phyloP scores from a whole-genome alignment of 2,329 filamentous ascomycete species.

The Penicillium freii region DNA sequence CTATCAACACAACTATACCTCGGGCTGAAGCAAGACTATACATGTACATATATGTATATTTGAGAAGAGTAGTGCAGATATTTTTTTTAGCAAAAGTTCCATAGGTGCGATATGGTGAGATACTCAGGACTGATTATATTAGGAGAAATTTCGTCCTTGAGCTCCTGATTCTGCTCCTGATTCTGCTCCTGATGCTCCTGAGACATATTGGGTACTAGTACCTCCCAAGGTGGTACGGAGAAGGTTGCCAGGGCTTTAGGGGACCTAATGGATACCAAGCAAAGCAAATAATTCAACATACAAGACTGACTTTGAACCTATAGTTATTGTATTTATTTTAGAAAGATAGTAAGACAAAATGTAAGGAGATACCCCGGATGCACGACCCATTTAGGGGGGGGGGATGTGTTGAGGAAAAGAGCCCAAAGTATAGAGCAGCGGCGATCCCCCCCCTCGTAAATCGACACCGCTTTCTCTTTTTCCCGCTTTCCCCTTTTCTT shows the following conservation, averaged over 20 bases:
- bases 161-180: background rate
- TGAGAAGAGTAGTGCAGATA: background rate
- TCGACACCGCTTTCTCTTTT: slow-evolving; percentile 25
- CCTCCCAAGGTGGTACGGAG: background rate
- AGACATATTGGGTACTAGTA: background rate
- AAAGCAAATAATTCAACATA: background rate
- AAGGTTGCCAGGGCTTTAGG: background rate
- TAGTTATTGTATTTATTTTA: background rate
- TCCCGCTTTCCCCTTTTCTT: slow-evolving; percentile 23
- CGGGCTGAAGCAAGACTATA: background rate
- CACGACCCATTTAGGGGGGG: slow-evolving; percentile 3
- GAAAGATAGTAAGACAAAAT: background rate
- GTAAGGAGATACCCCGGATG: slow-evolving; percentile 7
- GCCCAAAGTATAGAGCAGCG: slow-evolving; percentile 14
- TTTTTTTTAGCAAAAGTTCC: background rate
- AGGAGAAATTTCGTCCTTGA: background rate
- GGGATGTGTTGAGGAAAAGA: background rate
- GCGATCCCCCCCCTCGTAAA: slow-evolving; percentile 24
- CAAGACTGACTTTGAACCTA: background rate
- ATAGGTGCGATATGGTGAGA: background rate
- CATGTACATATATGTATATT: too few species aligned
- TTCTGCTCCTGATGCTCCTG: background rate
- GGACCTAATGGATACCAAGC: background rate
- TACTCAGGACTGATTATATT: background rate
- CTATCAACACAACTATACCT: background rate